phyloP scores from a whole-genome alignment of 306 rosid species.

The Spatholobus suberectus region DNA sequence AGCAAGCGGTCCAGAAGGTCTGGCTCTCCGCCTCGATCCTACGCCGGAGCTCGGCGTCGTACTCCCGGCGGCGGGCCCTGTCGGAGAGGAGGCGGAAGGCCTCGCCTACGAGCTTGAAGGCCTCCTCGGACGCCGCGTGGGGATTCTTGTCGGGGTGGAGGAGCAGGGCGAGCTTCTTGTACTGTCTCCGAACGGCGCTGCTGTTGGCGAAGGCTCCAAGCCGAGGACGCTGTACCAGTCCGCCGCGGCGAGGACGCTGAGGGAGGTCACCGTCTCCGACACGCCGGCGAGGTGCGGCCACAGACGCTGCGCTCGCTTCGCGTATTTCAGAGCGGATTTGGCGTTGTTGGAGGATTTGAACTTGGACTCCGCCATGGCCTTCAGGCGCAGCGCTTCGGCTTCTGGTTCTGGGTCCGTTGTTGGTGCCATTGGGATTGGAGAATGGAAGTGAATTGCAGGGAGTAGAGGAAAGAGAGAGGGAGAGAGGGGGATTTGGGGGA shows the following conservation, averaged over 20 bases:
- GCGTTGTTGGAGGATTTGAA: slow-evolving; percentile 55
- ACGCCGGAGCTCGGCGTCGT: slow-evolving; percentile 57
- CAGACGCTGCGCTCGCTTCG: slow-evolving; percentile 63
- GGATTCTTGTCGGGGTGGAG: slow-evolving; percentile 79
- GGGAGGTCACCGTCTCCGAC: slow-evolving; percentile 66
- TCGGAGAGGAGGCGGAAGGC: slow-evolving; percentile 76
- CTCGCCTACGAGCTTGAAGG: slow-evolving; percentile 75
- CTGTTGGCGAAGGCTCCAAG: slow-evolving; percentile 64
- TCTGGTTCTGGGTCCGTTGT: neutral
- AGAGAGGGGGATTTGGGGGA: neutral
- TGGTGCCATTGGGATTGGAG: slow-evolving; percentile 45
- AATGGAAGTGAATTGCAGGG: neutral
- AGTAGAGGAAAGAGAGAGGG: neutral
- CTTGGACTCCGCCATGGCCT: slow-evolving; percentile 57
- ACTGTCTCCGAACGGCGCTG: slow-evolving; percentile 63
- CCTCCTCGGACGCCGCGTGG: slow-evolving; percentile 65
- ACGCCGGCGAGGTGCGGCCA: slow-evolving; percentile 58
- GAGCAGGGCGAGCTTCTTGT: slow-evolving; percentile 70
- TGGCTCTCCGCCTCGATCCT: neutral
- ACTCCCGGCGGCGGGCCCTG: slow-evolving; percentile 60
- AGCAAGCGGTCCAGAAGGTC: slow-evolving; percentile 87
- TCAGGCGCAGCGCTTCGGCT: slow-evolving; percentile 59
- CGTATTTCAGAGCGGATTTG: slow-evolving; percentile 72
- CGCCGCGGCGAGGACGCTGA: slow-evolving; percentile 57
- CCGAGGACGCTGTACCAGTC: slow-evolving; percentile 74